A percentile compares a stretch with the other conserved stretches of the same genome.
These are phyloP conservation scores for Reticulascus tulasneorum DNA, from an alignment of 2,329 filamentous ascomycete genomes.

Conservation along the genomic window DNA sequence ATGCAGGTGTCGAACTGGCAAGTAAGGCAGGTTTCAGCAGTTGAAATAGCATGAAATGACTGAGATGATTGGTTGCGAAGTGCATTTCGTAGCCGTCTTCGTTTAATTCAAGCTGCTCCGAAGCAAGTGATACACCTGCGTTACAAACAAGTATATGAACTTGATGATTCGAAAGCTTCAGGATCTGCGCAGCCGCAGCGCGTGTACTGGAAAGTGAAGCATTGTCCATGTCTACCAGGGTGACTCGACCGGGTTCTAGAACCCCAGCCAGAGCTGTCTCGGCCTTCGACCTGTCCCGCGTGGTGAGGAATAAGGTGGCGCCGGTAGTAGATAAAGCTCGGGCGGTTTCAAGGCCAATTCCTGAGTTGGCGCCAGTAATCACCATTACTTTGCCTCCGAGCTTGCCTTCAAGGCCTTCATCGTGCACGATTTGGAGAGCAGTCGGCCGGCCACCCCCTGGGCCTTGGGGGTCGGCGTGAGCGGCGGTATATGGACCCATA, in stretches of 20 bases:
- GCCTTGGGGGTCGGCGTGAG: constrained; percentile 3
- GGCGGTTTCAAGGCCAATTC: constrained; percentile 33
- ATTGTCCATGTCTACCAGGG: constrained; percentile 6
- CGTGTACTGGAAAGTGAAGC: constrained; percentile 14
- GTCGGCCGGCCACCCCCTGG: constrained; percentile 14
- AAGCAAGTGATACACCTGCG: constrained; percentile 24
- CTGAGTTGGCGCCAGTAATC: constrained; percentile 32
- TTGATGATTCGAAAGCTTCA: constrained; percentile 19
- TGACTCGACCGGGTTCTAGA: neutral
- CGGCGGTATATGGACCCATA: constrained; percentile 3
- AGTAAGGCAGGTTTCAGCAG: constrained; percentile 42
- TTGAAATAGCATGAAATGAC: constrained; percentile 50
- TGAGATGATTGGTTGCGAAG: constrained; percentile 49
- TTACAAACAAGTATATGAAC: constrained; percentile 33
- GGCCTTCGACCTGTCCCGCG: constrained; percentile 27
- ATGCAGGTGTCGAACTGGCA: constrained; percentile 28
- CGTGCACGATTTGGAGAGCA: constrained; percentile 11
- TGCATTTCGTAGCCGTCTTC: constrained; percentile 28
- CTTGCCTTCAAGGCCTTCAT: constrained; percentile 6
- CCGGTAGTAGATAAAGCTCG: constrained; percentile 32
- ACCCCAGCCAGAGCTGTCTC: constrained; percentile 20
- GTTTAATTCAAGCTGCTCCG: constrained; percentile 6
- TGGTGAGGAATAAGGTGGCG: constrained; percentile 31
- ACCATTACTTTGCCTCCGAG: constrained; percentile 29
- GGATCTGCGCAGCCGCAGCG: constrained; percentile 25